phyloP scores from a whole-genome alignment of 2,329 filamentous ascomycete species.

The Macroventuria anomochaeta region DNA sequence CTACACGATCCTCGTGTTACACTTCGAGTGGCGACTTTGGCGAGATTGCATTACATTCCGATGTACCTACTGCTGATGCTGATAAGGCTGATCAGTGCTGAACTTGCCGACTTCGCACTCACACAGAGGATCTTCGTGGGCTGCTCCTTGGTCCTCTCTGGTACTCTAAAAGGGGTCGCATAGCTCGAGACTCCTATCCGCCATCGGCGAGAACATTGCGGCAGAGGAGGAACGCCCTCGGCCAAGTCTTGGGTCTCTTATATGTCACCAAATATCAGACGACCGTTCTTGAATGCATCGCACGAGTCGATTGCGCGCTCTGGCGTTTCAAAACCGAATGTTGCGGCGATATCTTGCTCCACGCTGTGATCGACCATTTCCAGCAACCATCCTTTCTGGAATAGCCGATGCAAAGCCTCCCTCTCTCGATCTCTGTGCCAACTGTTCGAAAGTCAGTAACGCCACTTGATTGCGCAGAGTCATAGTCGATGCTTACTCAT shows the following conservation, averaged over 20 bases:
- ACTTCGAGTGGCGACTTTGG: not conserved
- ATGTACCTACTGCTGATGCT: not conserved
- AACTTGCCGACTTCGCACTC: not conserved
- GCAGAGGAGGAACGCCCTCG: not conserved
- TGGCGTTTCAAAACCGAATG: not conserved
- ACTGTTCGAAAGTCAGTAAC: not conserved
- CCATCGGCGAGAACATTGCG: not conserved
- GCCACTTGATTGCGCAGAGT: not conserved
- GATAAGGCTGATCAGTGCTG: slow-evolving; percentile 5
- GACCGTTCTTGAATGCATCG: not conserved
- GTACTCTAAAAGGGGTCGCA: not conserved
- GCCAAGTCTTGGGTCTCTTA: slow-evolving; percentile 2
- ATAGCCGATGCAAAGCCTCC: not conserved
- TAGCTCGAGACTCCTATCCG: not conserved
- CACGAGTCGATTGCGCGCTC: not conserved
- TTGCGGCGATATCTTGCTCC: not conserved
- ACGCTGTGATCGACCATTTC: not conserved
- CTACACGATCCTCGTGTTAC: not conserved
- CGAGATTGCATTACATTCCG: not conserved
- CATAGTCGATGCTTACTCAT: not conserved
- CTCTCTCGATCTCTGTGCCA: not conserved
- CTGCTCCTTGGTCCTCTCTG: not conserved
- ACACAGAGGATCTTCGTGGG: not conserved
- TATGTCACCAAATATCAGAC: not conserved
- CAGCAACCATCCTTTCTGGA: not conserved